These are phyloP conservation scores for Elongisporangium undulatum DNA, from an alignment of 352 stramenopile genomes.

Conservation along the genomic window DNA sequence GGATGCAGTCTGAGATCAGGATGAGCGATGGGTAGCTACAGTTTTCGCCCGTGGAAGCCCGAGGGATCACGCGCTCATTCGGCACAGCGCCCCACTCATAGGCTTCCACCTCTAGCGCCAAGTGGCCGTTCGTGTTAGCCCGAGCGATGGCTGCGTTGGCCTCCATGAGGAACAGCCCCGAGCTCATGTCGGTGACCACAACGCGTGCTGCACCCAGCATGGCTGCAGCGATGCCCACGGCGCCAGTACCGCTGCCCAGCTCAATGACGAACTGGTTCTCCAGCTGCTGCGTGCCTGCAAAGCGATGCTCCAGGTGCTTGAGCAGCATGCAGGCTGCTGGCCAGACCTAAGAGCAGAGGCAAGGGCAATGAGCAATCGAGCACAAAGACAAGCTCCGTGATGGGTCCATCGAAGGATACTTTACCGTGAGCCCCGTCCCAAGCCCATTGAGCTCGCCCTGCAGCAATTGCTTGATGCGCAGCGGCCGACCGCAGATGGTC, in stretches of 20 bases:
- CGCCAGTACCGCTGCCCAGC: slow-evolving; percentile 89
- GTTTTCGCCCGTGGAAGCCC: background rate
- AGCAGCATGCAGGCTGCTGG: slow-evolving; percentile 75
- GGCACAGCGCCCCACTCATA: slow-evolving; percentile 89
- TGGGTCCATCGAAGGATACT: background rate
- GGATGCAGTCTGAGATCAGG: slow-evolving; percentile 93
- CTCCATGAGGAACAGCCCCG: slow-evolving; percentile 86
- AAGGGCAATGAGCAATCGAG: background rate
- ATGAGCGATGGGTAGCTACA: slow-evolving; percentile 64
- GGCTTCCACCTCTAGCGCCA: slow-evolving; percentile 57
- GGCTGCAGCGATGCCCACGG: slow-evolving; percentile 85
- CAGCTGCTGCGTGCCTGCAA: slow-evolving; percentile 8
- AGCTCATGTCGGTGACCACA: slow-evolving; percentile 89
- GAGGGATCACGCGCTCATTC: slow-evolving; percentile 22
- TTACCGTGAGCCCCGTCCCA: slow-evolving; percentile 66
- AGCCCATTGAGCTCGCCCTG: slow-evolving; percentile 80
- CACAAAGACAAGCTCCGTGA: slow-evolving; percentile 1
- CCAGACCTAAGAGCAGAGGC: slow-evolving; percentile 50
- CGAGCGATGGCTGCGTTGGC: slow-evolving; percentile 74
- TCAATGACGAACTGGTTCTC: slow-evolving; percentile 74
- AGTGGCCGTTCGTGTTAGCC: slow-evolving; percentile 2
- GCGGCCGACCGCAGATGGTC: slow-evolving; percentile 24
- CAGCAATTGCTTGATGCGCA: slow-evolving; percentile 70
- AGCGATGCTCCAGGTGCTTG: slow-evolving; percentile 73
- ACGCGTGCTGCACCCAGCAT: slow-evolving; percentile 82